Base-by-base conservation (phyloP, 805 yeast species). In the Yamadazyma nakazawae region DNA sequence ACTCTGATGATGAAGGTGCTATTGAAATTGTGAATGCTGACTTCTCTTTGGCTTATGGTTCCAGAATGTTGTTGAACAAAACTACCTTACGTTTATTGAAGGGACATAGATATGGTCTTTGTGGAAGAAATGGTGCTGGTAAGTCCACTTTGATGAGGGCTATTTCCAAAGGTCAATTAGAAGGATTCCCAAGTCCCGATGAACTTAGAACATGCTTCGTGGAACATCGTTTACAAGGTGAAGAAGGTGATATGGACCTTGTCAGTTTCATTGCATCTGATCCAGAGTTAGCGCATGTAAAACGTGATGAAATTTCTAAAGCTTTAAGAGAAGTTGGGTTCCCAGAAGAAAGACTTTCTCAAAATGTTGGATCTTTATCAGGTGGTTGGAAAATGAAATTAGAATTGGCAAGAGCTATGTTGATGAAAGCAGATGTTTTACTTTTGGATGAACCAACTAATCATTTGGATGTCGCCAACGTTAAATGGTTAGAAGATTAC, bases 351-450 rank as follows among this genome's bases (percentile, higher is more conserved):
- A 83, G 97, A 74, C 80, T 96, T 65, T 79, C 80, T 26, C 97
- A 91, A 71, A 80, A 88, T 40, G 97, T 94, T 48, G 97, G 97
- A 34, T 88, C 97, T 1, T 75, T 92, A 49, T 88, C 97, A 37
- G 99, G 99, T 69, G 99, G 99, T 68, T 92, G 99, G 99, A 94
- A 94, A 72, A 92, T 92, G 99, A 92, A 92, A 73, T 79, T 92
- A 57, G 98, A 91, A 71, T 77, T 92, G 61, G 99, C 98, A n/a
- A 85, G 97, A 74, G 99, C 98, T 32, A 91, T 92, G 97, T 76
- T 92, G 57, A 88, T 90, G 89, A 89, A 84, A 68, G 99, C 98
- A 31, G 99, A 92, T 70, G 91, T 92, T 46, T 78, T 92, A 60
- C 76, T 92, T 57, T 78, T 92, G 62, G 99, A 92, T 71, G 99